phyloP scores from a whole-genome alignment of 192 early-diverging fungal genomes.

The Paraglomus brasilianum region DNA sequence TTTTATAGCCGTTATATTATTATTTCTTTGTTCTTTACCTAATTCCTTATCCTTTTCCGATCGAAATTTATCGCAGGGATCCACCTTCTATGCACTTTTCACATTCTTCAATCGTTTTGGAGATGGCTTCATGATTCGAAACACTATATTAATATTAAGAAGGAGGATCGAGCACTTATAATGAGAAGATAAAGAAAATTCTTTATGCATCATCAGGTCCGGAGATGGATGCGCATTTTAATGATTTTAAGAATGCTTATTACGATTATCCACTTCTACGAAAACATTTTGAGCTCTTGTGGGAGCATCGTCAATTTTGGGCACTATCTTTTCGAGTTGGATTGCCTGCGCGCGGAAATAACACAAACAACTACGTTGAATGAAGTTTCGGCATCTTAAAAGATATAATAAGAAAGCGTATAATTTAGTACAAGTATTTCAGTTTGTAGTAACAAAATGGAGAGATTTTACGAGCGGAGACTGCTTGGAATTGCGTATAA shows the following conservation, averaged over 20 bases:
- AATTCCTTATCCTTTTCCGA: too few relatives aligned
- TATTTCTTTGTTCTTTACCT: background rate
- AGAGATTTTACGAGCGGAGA: background rate
- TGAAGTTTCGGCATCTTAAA: background rate
- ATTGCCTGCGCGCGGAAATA: background rate
- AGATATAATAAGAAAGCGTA: slow-evolving; percentile 8
- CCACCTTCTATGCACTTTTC: too few relatives aligned
- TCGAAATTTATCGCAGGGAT: background rate
- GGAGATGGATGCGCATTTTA: background rate
- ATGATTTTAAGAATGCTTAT: background rate
- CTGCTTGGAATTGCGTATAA: background rate
- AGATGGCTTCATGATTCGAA: background rate
- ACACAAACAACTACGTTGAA: slow-evolving; percentile 8
- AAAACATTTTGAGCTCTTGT: background rate
- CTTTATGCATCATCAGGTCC: background rate
- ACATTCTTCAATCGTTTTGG: slow-evolving; percentile 1
- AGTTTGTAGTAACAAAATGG: background rate
- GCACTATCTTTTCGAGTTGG: background rate
- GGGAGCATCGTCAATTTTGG: background rate
- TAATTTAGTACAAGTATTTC: slow-evolving; percentile 8
- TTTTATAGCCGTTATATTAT: background rate
- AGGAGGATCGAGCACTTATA: background rate
- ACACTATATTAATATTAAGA: background rate
- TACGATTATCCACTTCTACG: background rate
- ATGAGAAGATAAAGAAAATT: slow-evolving; percentile 5